phyloP scores from a whole-genome alignment of 2,329 filamentous ascomycete species.

The Paecilomyces dactylethromorphus region DNA sequence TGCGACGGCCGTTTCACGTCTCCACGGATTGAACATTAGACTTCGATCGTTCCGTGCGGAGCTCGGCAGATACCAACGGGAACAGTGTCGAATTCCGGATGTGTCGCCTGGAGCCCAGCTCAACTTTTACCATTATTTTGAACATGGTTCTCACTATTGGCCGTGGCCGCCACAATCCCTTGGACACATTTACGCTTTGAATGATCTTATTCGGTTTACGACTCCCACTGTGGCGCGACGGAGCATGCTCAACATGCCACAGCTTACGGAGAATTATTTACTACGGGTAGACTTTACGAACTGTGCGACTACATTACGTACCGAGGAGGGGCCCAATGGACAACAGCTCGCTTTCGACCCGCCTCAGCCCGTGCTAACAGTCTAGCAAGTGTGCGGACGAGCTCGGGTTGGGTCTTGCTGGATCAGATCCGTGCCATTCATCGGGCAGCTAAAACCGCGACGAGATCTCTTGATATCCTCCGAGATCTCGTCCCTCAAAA shows the following conservation, averaged over 20 bases:
- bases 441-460: background rate
- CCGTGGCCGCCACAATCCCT: background rate
- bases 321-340: background rate
- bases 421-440: background rate
- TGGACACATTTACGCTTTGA: background rate
- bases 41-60: background rate
- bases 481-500: background rate
- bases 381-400: background rate
- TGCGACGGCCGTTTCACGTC: background rate
- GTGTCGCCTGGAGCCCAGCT: background rate
- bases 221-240: background rate
- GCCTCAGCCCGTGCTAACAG: background rate
- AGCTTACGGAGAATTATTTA: no score
- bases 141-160: no score
- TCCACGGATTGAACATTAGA: background rate
- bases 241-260: background rate
- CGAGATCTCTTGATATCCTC: background rate
- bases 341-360: background rate
- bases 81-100: background rate
- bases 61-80: background rate
- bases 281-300: background rate
- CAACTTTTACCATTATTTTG: background rate
- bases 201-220: background rate
- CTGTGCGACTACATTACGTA: background rate
- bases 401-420: background rate